Evolutionary conservation across 2,329 filamentous ascomycete genomes (phyloP).

Genomic region (Penicillium sp.): DNA sequence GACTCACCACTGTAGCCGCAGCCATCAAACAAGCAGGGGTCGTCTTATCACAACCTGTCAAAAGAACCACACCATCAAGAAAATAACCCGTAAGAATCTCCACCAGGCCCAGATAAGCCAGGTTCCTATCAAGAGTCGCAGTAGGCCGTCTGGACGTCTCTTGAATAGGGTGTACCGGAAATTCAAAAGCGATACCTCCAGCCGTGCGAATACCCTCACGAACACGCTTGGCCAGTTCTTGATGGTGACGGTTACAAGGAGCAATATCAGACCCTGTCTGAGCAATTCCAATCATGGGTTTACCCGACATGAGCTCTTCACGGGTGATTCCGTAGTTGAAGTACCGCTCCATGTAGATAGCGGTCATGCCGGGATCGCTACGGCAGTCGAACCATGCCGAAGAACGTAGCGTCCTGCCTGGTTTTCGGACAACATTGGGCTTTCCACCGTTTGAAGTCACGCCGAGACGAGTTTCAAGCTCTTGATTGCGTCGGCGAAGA

Average conservation of each 20-base stretch:
- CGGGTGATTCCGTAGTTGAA: conserved; percentile 51
- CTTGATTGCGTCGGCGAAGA: conserved; percentile 37
- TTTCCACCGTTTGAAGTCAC: conserved; percentile 21
- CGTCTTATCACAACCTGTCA: conserved; percentile 55
- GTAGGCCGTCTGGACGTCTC: conserved; percentile 50
- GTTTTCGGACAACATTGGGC: conserved; percentile 28
- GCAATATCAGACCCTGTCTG: conserved; percentile 53
- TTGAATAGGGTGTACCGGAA: conserved; percentile 54
- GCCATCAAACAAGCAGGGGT: conserved; percentile 54
- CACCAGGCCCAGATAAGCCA: conserved; percentile 49
- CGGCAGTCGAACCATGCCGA: conserved; percentile 47
- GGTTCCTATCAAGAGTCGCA: conserved; percentile 51
- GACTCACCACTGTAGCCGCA: conserved; percentile 48
- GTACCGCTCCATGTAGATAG: conserved; percentile 51
- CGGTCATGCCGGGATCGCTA: conserved; percentile 45
- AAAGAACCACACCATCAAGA: conserved; percentile 51
- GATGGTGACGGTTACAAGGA: conserved; percentile 52
- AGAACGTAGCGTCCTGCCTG: conserved; percentile 39
- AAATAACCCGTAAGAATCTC: conserved; percentile 51
- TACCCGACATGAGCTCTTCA: conserved; percentile 50
- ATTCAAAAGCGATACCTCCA: conserved; percentile 52
- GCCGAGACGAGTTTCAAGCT: conserved; percentile 27
- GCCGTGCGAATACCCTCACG: conserved; percentile 51
- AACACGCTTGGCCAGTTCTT: conserved; percentile 51
- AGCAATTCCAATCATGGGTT: conserved; percentile 53